Base-by-base conservation (phyloP, 176 grass and related monocot species). In the maize (Zea mays) region DNA sequence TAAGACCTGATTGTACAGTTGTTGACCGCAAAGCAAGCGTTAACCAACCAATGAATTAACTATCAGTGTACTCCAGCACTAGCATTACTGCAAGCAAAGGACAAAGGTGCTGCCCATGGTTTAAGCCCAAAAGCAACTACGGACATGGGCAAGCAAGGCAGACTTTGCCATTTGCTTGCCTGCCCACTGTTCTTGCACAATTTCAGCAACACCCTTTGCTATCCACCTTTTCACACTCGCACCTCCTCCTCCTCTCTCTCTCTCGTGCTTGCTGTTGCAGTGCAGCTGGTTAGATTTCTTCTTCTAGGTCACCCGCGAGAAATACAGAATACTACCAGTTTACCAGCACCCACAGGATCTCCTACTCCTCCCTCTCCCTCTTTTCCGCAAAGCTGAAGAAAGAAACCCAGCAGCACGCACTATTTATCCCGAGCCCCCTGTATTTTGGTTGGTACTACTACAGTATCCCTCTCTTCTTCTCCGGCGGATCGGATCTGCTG, bases 401-500 rank as follows among this genome's bases (percentile, higher is more conserved):
- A 56, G 55, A 45, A 47, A 61, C 13, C 56, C 56, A 76, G 59
- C 44, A 70, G 67, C 52, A 56, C 10, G 45, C 57, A 17, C 12
- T 73, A 41, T 81, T 81, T 81, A 72, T 81, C 35, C 68, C 40
- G 61, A 49, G 52, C 67, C 66, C 67, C 52, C 7, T 50, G 67
- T 61, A 48, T 75, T 75, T 72, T 44, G 72, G 72, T 61, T 41
- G 54, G 54, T 56, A 56, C 43, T 60, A 41, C 59, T 60, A 41
- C 39, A 15, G 41, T 13, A 51, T 61, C 41, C 41, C 5, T 15
- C 72, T 62, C 42, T 34, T 43, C 54, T 56, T 56, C 54, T 19
- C 54, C 7, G 40, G 72, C 10, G 33, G 56, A 76, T 47, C 35
- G 56, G 73, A 75, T 35, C 34, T 58, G 40, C 72, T 44, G n/a